phyloP scores from a whole-genome alignment of 257 asterid genomes.

The Primulina eburnea region DNA sequence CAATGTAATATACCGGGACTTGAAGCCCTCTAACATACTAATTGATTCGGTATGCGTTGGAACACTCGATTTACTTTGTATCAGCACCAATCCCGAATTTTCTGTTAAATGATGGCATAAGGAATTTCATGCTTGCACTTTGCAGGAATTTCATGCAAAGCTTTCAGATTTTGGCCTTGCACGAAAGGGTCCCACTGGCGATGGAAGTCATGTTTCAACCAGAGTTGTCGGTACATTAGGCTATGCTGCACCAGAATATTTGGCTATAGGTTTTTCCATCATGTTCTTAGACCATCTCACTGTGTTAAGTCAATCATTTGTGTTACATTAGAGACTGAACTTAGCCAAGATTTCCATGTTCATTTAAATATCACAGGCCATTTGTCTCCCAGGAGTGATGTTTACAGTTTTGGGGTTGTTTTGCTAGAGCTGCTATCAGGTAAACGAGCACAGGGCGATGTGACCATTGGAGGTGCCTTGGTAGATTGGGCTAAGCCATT shows the following conservation, averaged over 20 bases:
- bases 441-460: no score
- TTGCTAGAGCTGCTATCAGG: slow-evolving; percentile 52
- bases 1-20: slow-evolving; percentile 53
- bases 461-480: slow-evolving; percentile 38
- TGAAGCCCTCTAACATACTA: slow-evolving; percentile 53
- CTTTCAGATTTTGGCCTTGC: slow-evolving; percentile 77
- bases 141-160: slow-evolving; percentile 66
- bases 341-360: not conserved
- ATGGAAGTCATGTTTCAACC: slow-evolving; percentile 67
- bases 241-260: slow-evolving; percentile 75
- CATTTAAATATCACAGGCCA: slow-evolving; percentile 32
- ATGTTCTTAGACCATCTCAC: not conserved
- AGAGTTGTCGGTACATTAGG: slow-evolving; percentile 64
- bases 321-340: not conserved
- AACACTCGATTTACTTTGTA: not conserved
- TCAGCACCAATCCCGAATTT: not conserved
- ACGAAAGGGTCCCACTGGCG: slow-evolving; percentile 67
- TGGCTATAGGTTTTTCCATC: slow-evolving; percentile 46
- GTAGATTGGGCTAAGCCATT: slow-evolving; percentile 71
- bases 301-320: not conserved
- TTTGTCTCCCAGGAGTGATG: slow-evolving; percentile 46
- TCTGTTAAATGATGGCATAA: not conserved
- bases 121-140: slow-evolving; percentile 8
- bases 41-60: slow-evolving; percentile 44
- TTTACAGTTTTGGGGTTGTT: slow-evolving; percentile 53